Base-by-base conservation (phyloP, 345 rosid species). In the Camelina neglecta region DNA sequence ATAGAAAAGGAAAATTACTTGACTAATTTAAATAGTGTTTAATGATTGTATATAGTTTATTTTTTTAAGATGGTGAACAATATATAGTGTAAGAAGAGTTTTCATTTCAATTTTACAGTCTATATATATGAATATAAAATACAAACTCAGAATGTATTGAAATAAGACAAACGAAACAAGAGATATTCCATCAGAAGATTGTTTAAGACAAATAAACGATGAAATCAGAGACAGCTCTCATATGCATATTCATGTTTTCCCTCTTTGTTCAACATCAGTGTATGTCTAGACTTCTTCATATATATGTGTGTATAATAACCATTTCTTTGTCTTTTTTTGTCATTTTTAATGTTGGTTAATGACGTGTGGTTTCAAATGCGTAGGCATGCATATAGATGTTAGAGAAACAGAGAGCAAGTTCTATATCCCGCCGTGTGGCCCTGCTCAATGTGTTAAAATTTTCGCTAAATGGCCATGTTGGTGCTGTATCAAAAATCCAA, bases 331-430 rank as follows among this genome's bases (percentile, higher is more conserved):
- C 51, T 24, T 13, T n/a, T 24, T n/a, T 3, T n/a, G 20, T 33
- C 61, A 26, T 49, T 49, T 6, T 50, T 29, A 54, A 33, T 33
- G 2, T n/a, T 33, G 7, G 8, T n/a, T 58, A 15, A 29, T 33
- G 39, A 60, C 16, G 23, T 36, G 29, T 60, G 50, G 18, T 60
- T 60, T 49, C 59, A 60, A 49, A 60, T 71, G 20, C 49, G 59
- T 50, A 72, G 75, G 68, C 20, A 50, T 11, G 60, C 6, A 38
- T 11, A 7, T 72, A 60, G 39, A 60, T 49, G 51, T 16, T 60
- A 42, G 20, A 72, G 75, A 49, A 23, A 7, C 49, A 21, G 51
- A 71, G 26, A 60, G 47, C 50, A 71, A 71, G 5, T 33, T 71
- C 29, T 4, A 2, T 23, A 11, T 71, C 36, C 50, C 60, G 60